Evolutionary conservation across 2,329 filamentous ascomycete genomes (phyloP), one percentile per base, ranked within the genome.

Genomic region (Neofusicoccum parvum): DNA sequence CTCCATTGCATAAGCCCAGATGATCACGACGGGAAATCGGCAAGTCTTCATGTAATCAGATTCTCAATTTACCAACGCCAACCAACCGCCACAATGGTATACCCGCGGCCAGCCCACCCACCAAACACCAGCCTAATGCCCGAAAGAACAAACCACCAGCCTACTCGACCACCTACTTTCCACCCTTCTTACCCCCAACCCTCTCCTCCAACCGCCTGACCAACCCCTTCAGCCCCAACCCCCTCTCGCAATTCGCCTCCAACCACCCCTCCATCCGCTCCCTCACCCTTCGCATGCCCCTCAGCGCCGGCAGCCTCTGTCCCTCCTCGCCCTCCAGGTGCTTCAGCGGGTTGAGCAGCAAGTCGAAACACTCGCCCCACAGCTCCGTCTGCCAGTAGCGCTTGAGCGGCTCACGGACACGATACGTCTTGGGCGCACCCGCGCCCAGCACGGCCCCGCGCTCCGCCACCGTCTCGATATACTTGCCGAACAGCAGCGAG

Each of bases 371-470:
- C 67, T 91, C 88, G 2, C 75, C 80, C 95, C 95, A 99, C 50
- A 98, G 87, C 58, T 97, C 93, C 56, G 89, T 90, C 82, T 98
- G 94, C 95, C 95, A 99, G 79, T 99, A 99, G 50, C 95, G 81
- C 82, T 99, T 99, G 67, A 98, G 80, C 14, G 83, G 87, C 78
- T 97, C 94, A 60, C 90, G 87, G 69, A 97, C 88, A 68, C 86
- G 87, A 80, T 97, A 98, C 54, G 85, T 88, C 74, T 91, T 88
- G 1, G 84, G 86, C 1, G 79, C 82, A 2, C 78, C 80, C 3
- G 83, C 83, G n/a, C 86, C 86, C 84, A 15, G 83, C 85, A 15
- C 74, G 74, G 51, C 78, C 76, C 65, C 53, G 45, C 78, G 76
- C 65, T 80, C 80, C 4, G 74, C 82, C 1, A 85, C 76, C 0